Conservation (phyloP, 306 rosid species). For the Corylus avellana region DNA sequence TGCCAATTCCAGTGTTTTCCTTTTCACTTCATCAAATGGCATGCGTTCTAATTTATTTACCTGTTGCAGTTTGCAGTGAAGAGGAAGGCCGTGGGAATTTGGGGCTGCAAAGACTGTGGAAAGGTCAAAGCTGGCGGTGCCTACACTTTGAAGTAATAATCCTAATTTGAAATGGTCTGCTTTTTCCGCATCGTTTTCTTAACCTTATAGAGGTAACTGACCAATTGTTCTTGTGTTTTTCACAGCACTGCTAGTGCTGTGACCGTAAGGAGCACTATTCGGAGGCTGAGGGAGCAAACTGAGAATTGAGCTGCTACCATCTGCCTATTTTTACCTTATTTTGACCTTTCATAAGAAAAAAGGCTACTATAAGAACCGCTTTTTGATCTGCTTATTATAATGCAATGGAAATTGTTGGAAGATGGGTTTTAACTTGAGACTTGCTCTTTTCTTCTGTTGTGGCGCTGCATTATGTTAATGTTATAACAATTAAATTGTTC, state of each 20-base stretch:
- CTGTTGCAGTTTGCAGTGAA: slow-evolving; percentile 71
- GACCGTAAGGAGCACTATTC: slow-evolving; percentile 79
- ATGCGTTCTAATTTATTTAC: neutral
- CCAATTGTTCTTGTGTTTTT: slow-evolving; percentile 12
- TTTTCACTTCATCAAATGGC: neutral
- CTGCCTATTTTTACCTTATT: neutral
- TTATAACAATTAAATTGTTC: neutral
- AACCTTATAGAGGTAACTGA: neutral
- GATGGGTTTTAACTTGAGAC: neutral
- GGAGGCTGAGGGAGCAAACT: slow-evolving; percentile 83
- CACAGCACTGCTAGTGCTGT: slow-evolving; percentile 85
- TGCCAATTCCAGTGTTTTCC: neutral
- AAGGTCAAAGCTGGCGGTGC: slow-evolving; percentile 89
- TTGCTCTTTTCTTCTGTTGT: neutral
- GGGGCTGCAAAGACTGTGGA: slow-evolving; percentile 94
- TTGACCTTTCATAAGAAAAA: neutral
- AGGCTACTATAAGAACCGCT: neutral
- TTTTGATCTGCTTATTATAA: neutral
- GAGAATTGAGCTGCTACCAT: slow-evolving; percentile 49
- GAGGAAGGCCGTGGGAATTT: slow-evolving; percentile 86
- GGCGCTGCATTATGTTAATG: neutral
- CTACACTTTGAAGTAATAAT: slow-evolving; percentile 73
- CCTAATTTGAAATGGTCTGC: neutral
- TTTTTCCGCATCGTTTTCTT: neutral
- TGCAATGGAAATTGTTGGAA: neutral